Conservation (phyloP, 2,329 filamentous ascomycete genomes). For the Aspergillus sp. region DNA sequence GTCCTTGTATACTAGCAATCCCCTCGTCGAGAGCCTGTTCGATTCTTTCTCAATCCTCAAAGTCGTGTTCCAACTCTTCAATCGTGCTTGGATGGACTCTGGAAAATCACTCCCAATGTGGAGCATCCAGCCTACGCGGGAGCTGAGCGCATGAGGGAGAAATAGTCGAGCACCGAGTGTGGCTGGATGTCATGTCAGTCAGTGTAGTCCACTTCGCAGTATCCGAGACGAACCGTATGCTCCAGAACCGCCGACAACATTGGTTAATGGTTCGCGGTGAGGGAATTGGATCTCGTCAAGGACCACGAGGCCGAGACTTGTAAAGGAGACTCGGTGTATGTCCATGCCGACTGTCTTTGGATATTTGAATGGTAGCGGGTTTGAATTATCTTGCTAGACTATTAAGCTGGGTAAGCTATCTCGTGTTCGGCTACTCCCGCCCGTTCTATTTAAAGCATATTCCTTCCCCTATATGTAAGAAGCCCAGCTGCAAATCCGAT, state of each 20-base stretch:
- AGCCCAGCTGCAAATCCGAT: neutral
- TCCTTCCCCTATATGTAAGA: neutral
- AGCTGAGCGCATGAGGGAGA: conserved; percentile 11
- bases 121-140: conserved; percentile 21
- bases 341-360: neutral
- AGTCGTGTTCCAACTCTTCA: conserved; percentile 17
- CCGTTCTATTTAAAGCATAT: no score
- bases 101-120: conserved; percentile 26
- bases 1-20: conserved; percentile 26
- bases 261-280: conserved; percentile 16
- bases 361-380: no score
- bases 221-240: conserved; percentile 21
- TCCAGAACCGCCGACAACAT: conserved; percentile 34
- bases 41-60: conserved; percentile 11
- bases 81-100: neutral
- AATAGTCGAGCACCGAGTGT: conserved; percentile 28
- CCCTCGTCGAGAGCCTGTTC: conserved; percentile 18
- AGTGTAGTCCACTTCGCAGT: neutral
- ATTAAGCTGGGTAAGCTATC: no score
- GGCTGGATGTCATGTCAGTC: conserved; percentile 9
- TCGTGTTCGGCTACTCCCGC: no score
- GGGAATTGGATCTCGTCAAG: conserved; percentile 35
- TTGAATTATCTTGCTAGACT: no score
- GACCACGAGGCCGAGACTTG: conserved; percentile 33
- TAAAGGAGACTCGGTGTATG: conserved; percentile 19